Conservation (phyloP, 495 filamentous ascomycete species). For the Patellaria atrata region DNA sequence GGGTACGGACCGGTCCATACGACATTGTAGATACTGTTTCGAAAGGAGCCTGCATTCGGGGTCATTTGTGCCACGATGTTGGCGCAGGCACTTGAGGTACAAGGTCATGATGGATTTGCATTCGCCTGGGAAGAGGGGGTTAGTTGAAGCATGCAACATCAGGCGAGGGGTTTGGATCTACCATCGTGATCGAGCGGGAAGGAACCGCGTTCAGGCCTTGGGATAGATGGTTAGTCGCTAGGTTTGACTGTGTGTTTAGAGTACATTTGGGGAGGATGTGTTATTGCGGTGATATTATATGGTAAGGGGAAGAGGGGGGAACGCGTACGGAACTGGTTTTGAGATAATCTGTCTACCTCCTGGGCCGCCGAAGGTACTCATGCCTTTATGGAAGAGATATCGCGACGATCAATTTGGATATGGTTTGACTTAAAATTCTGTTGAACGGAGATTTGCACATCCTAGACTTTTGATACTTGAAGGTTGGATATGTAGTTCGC, state of each 20-base stretch:
- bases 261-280: background rate
- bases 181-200: conserved; percentile 95
- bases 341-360: conserved; percentile 51
- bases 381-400: no score
- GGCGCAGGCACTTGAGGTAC: conserved; percentile 77
- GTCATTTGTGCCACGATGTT: conserved; percentile 67
- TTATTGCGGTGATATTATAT: conserved; percentile 5
- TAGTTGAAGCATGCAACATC: conserved; percentile 1
- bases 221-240: conserved; percentile 3
- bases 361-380: conserved; percentile 53
- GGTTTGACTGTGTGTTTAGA: conserved; percentile 5
- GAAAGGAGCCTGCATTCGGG: conserved; percentile 69
- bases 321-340: conserved; percentile 66
- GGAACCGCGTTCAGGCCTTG: conserved; percentile 81
- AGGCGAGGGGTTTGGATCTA: conserved; percentile 25
- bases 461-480: no score
- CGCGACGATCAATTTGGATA: no score
- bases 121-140: conserved; percentile 47
- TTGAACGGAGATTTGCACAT: no score
- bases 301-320: background rate
- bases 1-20: conserved; percentile 77
- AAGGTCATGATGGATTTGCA: conserved; percentile 75
- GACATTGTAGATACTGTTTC: conserved; percentile 75
- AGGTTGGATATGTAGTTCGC: no score
- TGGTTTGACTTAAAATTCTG: no score